Conservation (phyloP, 768 basidiomycete species). For the Boletales sp. region DNA sequence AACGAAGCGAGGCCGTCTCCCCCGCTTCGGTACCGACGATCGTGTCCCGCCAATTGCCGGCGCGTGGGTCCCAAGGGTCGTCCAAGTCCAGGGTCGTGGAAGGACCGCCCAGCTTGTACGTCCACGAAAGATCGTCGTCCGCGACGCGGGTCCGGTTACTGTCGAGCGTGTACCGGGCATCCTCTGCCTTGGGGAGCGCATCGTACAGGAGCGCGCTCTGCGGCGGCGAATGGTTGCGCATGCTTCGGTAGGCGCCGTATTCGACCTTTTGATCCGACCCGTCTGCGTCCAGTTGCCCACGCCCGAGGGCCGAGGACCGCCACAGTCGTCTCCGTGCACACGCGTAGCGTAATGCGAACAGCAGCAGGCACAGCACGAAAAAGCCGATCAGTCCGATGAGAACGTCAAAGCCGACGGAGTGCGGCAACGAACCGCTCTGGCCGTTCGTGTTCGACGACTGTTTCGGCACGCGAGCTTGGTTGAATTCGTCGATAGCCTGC, state of each 20-base stretch:
- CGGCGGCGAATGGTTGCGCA: slow-evolving; percentile 26
- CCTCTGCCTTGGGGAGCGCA: slow-evolving; percentile 16
- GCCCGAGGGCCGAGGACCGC: slow-evolving; percentile 9
- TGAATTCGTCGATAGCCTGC: slow-evolving; percentile 62
- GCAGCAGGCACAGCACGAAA: slow-evolving; percentile 48
- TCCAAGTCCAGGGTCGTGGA: slow-evolving; percentile 5
- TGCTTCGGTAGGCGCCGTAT: slow-evolving; percentile 35
- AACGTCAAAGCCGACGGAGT: slow-evolving; percentile 60
- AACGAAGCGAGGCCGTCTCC: slow-evolving; percentile 7
- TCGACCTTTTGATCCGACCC: slow-evolving; percentile 10
- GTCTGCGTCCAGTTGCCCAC: slow-evolving; percentile 7
- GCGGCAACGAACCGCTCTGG: slow-evolving; percentile 31
- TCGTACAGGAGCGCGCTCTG: slow-evolving; percentile 35
- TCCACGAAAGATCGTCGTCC: slow-evolving; percentile 9
- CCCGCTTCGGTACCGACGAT: slow-evolving; percentile 26
- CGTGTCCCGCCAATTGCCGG: slow-evolving; percentile 26
- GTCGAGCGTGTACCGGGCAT: slow-evolving; percentile 30
- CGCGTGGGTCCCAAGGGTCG: slow-evolving; percentile 24
- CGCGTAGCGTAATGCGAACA: slow-evolving; percentile 57
- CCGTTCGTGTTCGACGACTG: slow-evolving; percentile 42
- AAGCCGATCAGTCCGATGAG: slow-evolving; percentile 58
- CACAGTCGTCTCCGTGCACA: slow-evolving; percentile 38
- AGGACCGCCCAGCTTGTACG: not conserved
- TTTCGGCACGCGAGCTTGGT: slow-evolving; percentile 63
- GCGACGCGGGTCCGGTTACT: slow-evolving; percentile 28